phyloP scores from a whole-genome alignment of 768 basidiomycete genomes.

The Mycena galopus region DNA sequence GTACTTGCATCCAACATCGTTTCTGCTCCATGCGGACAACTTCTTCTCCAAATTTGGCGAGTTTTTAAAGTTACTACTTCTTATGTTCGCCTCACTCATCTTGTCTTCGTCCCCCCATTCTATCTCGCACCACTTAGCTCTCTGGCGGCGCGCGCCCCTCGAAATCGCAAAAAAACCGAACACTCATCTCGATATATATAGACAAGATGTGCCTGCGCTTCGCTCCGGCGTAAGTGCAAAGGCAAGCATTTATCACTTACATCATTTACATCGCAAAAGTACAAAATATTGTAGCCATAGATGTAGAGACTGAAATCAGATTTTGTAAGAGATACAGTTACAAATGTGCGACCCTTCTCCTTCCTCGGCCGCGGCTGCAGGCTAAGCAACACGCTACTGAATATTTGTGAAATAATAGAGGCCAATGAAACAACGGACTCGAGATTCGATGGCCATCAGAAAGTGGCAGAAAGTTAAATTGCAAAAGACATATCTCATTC shows the following conservation, averaged over 20 bases:
- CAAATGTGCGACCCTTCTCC: neutral
- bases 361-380: constrained; percentile 4
- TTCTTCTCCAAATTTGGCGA: too few species aligned
- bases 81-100: too few species aligned
- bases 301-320: constrained; percentile 6
- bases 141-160: too few species aligned
- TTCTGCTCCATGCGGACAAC: too few species aligned
- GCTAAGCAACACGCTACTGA: neutral
- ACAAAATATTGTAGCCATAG: constrained; percentile 1
- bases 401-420: neutral
- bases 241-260: constrained; percentile 6
- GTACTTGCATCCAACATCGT: too few species aligned
- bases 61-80: too few species aligned
- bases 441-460: neutral
- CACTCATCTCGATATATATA: too few species aligned
- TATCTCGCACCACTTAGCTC: too few species aligned
- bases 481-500: neutral
- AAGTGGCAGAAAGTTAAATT: neutral
- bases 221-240: too few species aligned
- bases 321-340: constrained; percentile 14
- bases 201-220: too few species aligned
- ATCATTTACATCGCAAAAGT: neutral
- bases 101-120: too few species aligned
- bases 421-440: neutral
- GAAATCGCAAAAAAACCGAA: too few species aligned